Base-by-base conservation (phyloP, 768 basidiomycete species). In the Hypsizygus marmoreus region DNA sequence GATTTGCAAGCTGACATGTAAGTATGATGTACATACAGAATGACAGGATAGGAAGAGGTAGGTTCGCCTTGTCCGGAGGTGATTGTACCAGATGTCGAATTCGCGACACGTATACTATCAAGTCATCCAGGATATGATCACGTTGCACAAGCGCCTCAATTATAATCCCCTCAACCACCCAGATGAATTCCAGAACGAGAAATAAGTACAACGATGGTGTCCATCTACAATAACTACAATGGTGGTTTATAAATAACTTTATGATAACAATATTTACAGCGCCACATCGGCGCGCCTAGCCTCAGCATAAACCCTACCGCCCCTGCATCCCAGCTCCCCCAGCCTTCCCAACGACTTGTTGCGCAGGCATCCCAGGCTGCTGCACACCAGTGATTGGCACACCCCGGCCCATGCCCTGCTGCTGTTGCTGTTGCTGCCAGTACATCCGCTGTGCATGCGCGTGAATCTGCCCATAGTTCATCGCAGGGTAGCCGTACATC, bases 401-500 rank as follows among this genome's bases (percentile, higher is more conserved):
- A 28, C 33, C 43, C 30, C 28, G 45, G 14, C 37, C 43, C 31
- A 39, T 41, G 22, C 38, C 45, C 51, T 43, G 50, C 24, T 47
- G 48, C 44, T 7, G 22, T 24, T 29, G n/a, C 40, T 29, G 24
- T 39, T 13, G 17, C 24, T 40, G 22, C 47, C 39, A 39, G 17
- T 33, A 39, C 38, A 30, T 16, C 39, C 33, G 19, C 42, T 31
- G 47, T 11, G 42, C 20, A 24, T 47, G 43, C 35, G 28, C 16
- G 23, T 50, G 51, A 20, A 51, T 45, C 29, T 35, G 40, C 14
- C 26, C 13, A 31, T 54, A 56, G 14, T 55, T 57, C 36, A 56
- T 49, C 12, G 38, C 25, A 24, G 47, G 22, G 22, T 47, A 50
- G 22, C 33, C 16, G 40, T 59, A 57, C 50, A 58, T 50, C 39